phyloP scores from a whole-genome alignment of 192 early-diverging fungal species.

The Backusella westeae region DNA sequence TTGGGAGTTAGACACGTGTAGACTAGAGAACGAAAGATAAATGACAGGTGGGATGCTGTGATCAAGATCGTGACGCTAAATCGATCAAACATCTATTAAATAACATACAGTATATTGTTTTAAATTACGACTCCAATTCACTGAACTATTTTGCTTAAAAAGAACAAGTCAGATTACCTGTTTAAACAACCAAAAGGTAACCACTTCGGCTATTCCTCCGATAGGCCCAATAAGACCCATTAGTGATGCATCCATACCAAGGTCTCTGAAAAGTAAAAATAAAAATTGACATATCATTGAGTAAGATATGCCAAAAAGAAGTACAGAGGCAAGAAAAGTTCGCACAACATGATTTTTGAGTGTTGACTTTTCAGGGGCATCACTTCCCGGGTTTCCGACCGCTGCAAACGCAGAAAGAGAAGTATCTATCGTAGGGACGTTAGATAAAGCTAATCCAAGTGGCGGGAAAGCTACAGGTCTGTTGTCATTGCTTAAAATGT shows the following conservation, averaged over 20 bases:
- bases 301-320: constrained; percentile 30
- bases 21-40: constrained; percentile 19
- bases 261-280: constrained; percentile 29
- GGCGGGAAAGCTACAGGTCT: constrained; percentile 21
- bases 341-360: constrained; percentile 15
- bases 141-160: neutral
- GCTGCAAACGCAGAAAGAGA: constrained; percentile 20
- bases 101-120: neutral
- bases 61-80: constrained; percentile 29
- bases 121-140: neutral
- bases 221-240: constrained; percentile 36
- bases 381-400: neutral
- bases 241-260: constrained; percentile 27
- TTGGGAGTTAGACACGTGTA: constrained; percentile 17
- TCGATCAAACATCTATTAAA: constrained; percentile 27
- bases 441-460: constrained; percentile 30
- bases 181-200: constrained; percentile 39
- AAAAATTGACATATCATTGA: constrained; percentile 34
- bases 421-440: constrained; percentile 27
- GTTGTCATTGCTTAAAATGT: neutral
- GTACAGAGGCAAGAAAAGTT: constrained; percentile 23
- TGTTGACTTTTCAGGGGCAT: constrained; percentile 11
- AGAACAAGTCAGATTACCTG: constrained; percentile 22
- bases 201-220: constrained; percentile 32
- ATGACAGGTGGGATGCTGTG: constrained; percentile 17